Base-by-base conservation (phyloP, 2,329 filamentous ascomycete genomes). In the Talaromyces amestolkiae region DNA sequence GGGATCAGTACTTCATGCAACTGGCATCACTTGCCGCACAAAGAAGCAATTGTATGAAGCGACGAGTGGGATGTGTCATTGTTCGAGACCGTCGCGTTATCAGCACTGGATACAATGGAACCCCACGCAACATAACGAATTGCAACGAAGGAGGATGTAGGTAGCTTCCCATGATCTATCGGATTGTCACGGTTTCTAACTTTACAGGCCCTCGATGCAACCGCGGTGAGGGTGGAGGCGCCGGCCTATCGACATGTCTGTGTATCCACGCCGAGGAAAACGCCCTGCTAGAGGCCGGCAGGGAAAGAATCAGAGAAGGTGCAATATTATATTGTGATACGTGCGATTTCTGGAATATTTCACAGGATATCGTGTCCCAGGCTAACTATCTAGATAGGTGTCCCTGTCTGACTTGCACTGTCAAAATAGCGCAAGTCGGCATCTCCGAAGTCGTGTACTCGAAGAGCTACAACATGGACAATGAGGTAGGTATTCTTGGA, bases 251-350 rank as follows among this genome's bases (percentile, higher is more conserved):
- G 4, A 97, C 94, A 6, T 99, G 95, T 74, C 84, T 98, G 59
- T 99, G 95, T 77, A 87, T 99, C n/a, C 95, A 99, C 77, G 95
- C 95, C 0, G 95, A 99, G 81, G 95, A 99, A 80, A 99, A 99
- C 76, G 95, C 95, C 1, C 84, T 99, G 65, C 84, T 99, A 10
- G 95, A 99, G 81, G 95, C 95, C 22, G 95, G 95, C 0, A 84
- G 95, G 71, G 95, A 98, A 78, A 85, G 95, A 65, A 92, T 99
- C 70, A 84, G 92, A 22, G 90, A 92, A 64, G 91, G 89, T 4
- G 87, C 91, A 43, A 91, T 92, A 59, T 81, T 99, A 31, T 99
- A 97, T 79, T 97, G 93, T 78, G 92, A 97, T 75, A 97, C 93
- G 70, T 84, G 68, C 71, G 79, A 71, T 39, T 45, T 49, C 24